Conservation (phyloP, 805 yeast genomes). For the Priceomyces melissophilus region DNA sequence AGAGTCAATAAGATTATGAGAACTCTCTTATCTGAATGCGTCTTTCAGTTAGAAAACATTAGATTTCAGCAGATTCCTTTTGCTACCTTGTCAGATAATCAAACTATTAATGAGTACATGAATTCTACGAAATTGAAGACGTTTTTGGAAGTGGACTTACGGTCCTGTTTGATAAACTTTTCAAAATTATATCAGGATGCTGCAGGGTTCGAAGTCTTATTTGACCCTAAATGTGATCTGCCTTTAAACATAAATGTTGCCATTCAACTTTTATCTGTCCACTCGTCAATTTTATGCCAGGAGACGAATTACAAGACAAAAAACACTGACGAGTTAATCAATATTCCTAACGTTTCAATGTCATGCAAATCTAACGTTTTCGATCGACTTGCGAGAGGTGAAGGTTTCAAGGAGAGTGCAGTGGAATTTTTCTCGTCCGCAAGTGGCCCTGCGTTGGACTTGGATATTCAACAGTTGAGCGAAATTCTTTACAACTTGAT, state of each 20-base stretch:
- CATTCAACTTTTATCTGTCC: constrained; percentile 27
- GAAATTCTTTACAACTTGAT: constrained; percentile 32
- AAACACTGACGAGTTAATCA: constrained; percentile 25
- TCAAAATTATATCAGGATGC: constrained; percentile 18
- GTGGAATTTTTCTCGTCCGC: constrained; percentile 36
- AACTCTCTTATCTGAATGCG: constrained; percentile 19
- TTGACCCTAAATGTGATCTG: constrained; percentile 24
- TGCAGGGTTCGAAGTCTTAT: constrained; percentile 40
- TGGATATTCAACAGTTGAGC: constrained; percentile 30
- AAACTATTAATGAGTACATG: constrained; percentile 20
- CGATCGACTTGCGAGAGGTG: constrained; percentile 28
- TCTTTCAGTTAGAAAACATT: constrained; percentile 25
- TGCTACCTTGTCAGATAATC: constrained; percentile 19
- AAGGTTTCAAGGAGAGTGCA: constrained; percentile 35
- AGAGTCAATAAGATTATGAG: constrained; percentile 19
- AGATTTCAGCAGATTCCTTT: constrained; percentile 28
- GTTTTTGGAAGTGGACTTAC: constrained; percentile 21
- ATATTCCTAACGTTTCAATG: constrained; percentile 32
- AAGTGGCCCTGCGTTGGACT: constrained; percentile 37
- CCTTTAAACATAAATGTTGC: constrained; percentile 35
- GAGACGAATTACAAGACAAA: constrained; percentile 8
- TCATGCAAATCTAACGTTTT: constrained; percentile 35
- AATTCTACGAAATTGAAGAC: constrained; percentile 14
- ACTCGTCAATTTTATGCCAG: constrained; percentile 13
- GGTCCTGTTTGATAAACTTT: constrained; percentile 23